Conservation (phyloP, 305 asterid species). For the Plantago rigida region DNA sequence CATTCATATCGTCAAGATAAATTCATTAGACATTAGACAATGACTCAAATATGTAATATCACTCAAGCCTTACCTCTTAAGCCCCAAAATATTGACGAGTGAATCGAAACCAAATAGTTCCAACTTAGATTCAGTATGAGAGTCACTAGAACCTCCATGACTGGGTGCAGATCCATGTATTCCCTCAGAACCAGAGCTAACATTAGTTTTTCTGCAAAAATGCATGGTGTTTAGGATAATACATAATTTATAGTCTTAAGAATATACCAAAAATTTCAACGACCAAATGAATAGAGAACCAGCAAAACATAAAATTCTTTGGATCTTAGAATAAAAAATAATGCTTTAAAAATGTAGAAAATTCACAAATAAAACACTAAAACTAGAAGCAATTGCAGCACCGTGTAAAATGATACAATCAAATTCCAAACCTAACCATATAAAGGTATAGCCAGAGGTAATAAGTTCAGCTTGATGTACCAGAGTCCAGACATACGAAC, state of each 20-base stretch:
- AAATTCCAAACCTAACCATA: no score
- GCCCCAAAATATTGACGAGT: slow-evolving; percentile 89
- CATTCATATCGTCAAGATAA: neutral
- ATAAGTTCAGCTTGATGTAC: no score
- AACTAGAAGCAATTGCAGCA: no score
- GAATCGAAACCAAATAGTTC: slow-evolving; percentile 95
- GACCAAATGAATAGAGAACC: neutral
- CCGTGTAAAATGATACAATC: no score
- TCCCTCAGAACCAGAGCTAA: slow-evolving; percentile 39
- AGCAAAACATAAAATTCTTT: no score
- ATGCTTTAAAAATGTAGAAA: slow-evolving; percentile 9
- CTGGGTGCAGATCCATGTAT: slow-evolving; percentile 41
- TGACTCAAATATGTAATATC: neutral
- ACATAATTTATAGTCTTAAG: slow-evolving; percentile 15
- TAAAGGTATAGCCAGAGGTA: no score
- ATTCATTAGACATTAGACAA: no score
- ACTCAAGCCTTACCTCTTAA: slow-evolving; percentile 55
- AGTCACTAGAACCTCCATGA: slow-evolving; percentile 48
- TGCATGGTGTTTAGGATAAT: slow-evolving; percentile 26
- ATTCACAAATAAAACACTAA: slow-evolving; percentile 5
- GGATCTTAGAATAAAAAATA: neutral
- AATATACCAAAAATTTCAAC: neutral
- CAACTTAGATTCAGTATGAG: slow-evolving; percentile 68
- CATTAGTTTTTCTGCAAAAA: slow-evolving; percentile 47
- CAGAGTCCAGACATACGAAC: no score